Percentiles rank a stretch among this genome's conserved stretches.
Evolutionary conservation across 108 stramenopile genomes (phyloP).

Genomic region (Skeletonema menzelii): DNA sequence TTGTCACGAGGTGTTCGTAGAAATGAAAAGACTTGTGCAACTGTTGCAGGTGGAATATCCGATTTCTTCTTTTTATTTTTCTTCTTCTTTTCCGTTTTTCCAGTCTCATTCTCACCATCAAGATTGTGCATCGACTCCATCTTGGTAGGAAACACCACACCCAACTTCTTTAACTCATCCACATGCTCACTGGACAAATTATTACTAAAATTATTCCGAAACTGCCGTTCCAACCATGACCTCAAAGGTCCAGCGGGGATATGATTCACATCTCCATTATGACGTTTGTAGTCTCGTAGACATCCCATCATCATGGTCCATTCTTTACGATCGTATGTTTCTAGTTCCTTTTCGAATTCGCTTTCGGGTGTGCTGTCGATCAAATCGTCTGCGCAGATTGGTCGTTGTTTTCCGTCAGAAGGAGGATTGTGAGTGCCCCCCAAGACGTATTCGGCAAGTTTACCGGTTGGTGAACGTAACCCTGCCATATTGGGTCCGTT

Average conservation of each 20-base stretch:
- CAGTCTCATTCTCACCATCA: background rate
- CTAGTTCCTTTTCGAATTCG: background rate
- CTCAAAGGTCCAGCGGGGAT: background rate
- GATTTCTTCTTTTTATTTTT: conserved; percentile 15
- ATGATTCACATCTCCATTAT: background rate
- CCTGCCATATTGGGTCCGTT: background rate
- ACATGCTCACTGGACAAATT: background rate
- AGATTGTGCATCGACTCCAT: background rate
- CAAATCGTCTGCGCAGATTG: background rate
- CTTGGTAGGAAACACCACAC: background rate
- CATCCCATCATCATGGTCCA: background rate
- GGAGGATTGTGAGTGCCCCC: background rate
- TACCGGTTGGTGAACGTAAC: background rate
- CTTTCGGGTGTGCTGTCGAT: background rate
- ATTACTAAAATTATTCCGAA: background rate
- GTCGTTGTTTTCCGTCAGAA: background rate
- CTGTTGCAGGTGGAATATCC: conserved; percentile 23
- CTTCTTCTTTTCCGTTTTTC: background rate
- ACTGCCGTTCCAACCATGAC: background rate
- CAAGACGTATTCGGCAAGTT: background rate
- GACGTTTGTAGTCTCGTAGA: background rate
- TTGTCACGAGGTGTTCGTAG: conserved; percentile 27
- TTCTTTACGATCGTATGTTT: background rate
- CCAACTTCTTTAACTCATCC: background rate
- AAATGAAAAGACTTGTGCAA: conserved; percentile 44